These are phyloP conservation scores for Neoconidiobolus thromboides DNA, from an alignment of 371 early-diverging fungal genomes.

Conservation along the genomic window DNA sequence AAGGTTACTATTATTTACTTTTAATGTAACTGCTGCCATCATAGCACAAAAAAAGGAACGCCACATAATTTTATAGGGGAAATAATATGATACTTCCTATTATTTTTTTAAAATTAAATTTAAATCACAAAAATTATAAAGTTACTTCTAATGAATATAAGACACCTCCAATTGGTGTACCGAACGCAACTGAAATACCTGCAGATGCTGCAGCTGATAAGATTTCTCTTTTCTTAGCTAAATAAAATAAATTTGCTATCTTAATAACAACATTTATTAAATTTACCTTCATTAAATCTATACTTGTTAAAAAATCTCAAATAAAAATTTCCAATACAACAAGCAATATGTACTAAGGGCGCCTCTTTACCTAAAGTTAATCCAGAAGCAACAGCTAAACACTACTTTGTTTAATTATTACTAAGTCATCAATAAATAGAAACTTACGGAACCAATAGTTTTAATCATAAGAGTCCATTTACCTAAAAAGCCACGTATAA, in stretches of 20 bases:
- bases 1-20: conserved; percentile 12
- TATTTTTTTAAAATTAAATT: neutral
- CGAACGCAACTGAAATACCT: conserved; percentile 67
- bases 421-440: neutral
- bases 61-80: conserved; percentile 69
- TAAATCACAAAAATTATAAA: neutral
- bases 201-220: conserved; percentile 66
- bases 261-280: neutral
- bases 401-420: conserved; percentile 1
- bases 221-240: conserved; percentile 53
- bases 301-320: conserved; percentile 51
- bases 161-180: conserved; percentile 77
- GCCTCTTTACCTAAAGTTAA: conserved; percentile 66
- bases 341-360: conserved; percentile 58
- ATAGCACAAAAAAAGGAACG: conserved; percentile 61
- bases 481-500: conserved; percentile 58
- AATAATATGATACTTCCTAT: conserved; percentile 61
- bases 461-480: conserved; percentile 50
- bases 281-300: conserved; percentile 33
- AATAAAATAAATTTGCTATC: neutral
- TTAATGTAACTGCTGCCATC: conserved; percentile 51
- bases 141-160: conserved; percentile 49
- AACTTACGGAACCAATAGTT: conserved; percentile 32
- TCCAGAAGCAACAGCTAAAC: conserved; percentile 44
- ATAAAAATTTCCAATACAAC: conserved; percentile 61